phyloP scores from a whole-genome alignment of 202 grass and related monocot species.

The Cymbopogon flexuosus region DNA sequence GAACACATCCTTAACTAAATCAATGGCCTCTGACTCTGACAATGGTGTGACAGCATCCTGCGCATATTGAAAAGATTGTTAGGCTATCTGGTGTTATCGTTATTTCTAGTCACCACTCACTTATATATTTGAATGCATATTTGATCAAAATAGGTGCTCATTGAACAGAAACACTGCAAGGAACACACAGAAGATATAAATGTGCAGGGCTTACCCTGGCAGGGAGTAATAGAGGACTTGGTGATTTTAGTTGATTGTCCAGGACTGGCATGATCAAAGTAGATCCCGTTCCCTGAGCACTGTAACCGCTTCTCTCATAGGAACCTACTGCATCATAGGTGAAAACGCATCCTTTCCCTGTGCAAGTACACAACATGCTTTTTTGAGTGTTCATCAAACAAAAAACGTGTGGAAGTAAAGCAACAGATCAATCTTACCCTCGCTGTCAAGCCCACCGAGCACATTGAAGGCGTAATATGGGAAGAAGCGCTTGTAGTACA shows the following conservation, averaged over 20 bases:
- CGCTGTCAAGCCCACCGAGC: conserved; percentile 82
- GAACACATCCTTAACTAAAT: conserved; percentile 97
- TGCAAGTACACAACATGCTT: not conserved
- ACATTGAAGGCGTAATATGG: conserved; percentile 93
- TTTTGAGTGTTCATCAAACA: not conserved
- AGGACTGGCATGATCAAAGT: conserved; percentile 90
- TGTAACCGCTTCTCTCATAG: conserved; percentile 86
- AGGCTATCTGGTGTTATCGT: not conserved
- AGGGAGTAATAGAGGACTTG: conserved; percentile 84
- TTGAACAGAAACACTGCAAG: not conserved
- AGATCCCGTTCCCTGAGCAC: conserved; percentile 83
- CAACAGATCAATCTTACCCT: conserved; percentile 41
- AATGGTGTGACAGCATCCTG: conserved; percentile 94
- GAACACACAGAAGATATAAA: not conserved
- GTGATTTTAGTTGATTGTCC: conserved; percentile 95
- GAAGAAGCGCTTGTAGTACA: conserved; percentile 98
- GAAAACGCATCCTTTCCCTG: conserved; percentile 96
- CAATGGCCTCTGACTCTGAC: conserved; percentile 71
- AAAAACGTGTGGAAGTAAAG: not conserved
- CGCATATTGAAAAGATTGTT: conserved; percentile 9
- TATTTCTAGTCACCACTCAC: not conserved
- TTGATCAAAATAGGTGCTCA: not conserved
- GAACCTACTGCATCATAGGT: conserved; percentile 97
- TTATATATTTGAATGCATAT: not conserved
- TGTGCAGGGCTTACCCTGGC: conserved; percentile 49